These are phyloP conservation scores for Adiantum capillusveneris DNA, from an alignment of 75 land plant genomes.

Conservation along the genomic window DNA sequence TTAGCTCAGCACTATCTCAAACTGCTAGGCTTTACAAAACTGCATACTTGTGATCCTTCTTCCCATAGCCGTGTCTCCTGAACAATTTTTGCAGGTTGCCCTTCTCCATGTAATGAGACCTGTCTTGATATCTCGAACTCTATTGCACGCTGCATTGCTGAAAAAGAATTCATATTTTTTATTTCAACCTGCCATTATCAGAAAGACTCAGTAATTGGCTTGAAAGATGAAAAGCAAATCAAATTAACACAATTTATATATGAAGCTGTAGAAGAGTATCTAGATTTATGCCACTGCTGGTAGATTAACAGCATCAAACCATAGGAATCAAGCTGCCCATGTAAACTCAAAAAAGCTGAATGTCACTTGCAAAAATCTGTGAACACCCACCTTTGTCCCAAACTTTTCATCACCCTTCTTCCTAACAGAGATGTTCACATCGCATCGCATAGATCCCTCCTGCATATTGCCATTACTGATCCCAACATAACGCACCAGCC, in stretches of 20 bases:
- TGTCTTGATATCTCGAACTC: conserved; percentile 90
- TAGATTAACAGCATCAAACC: too few species aligned
- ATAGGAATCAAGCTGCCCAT: too few species aligned
- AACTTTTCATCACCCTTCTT: conserved; percentile 64
- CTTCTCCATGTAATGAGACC: conserved; percentile 59
- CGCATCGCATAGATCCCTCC: conserved; percentile 94
- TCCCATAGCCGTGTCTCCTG: conserved; percentile 98
- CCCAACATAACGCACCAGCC: conserved; percentile 81
- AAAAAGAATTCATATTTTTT: conserved; percentile 94
- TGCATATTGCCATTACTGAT: conserved; percentile 96
- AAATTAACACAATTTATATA: too few species aligned
- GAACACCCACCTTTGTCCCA: conserved; percentile 73
- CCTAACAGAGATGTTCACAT: conserved; percentile 87
- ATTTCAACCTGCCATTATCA: conserved; percentile 76
- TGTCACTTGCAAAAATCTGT: background rate
- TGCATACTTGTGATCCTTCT: conserved; percentile 71
- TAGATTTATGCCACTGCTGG: too few species aligned
- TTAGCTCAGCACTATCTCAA: background rate
- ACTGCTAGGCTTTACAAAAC: background rate
- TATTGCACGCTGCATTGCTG: conserved; percentile 84
- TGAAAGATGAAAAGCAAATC: too few species aligned
- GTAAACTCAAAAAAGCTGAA: background rate
- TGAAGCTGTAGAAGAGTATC: too few species aligned
- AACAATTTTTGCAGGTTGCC: conserved; percentile 54
- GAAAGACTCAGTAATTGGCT: too few species aligned